These are phyloP conservation scores for Fusarium redolens DNA, from an alignment of 2,329 filamentous ascomycete genomes.

Conservation along the genomic window DNA sequence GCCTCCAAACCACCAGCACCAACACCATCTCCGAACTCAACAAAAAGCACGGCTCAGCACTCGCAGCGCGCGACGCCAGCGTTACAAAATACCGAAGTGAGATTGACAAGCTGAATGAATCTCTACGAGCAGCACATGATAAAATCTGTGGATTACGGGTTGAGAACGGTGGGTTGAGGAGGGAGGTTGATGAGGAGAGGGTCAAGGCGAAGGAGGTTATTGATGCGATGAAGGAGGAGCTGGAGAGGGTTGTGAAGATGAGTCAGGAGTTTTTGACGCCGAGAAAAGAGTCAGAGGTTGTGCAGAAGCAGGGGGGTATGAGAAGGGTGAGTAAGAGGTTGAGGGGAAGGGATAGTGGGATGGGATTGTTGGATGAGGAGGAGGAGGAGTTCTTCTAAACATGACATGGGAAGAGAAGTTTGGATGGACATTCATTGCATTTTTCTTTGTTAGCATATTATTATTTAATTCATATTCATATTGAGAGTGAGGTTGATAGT, in stretches of 20 bases:
- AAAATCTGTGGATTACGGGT: slow-evolving; percentile 58
- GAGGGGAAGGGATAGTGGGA: slow-evolving; percentile 64
- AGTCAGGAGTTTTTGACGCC: slow-evolving; percentile 57
- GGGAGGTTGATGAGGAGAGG: slow-evolving; percentile 53
- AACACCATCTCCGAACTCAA: slow-evolving; percentile 52
- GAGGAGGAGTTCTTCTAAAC: slow-evolving; percentile 51
- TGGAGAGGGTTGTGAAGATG: slow-evolving; percentile 60
- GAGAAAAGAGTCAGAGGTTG: neutral
- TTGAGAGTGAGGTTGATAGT: neutral
- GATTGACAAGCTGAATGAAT: slow-evolving; percentile 59
- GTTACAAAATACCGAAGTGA: slow-evolving; percentile 62
- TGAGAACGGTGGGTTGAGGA: slow-evolving; percentile 57
- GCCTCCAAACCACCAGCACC: slow-evolving; percentile 50
- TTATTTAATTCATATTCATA: neutral
- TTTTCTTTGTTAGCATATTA: slow-evolving; percentile 40
- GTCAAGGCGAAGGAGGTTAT: slow-evolving; percentile 57
- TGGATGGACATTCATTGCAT: slow-evolving; percentile 16
- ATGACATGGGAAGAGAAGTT: too few relatives aligned
- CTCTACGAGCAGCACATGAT: slow-evolving; percentile 60
- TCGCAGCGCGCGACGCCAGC: slow-evolving; percentile 63
- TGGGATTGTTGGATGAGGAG: slow-evolving; percentile 67
- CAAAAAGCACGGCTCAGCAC: slow-evolving; percentile 56
- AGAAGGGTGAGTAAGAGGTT: slow-evolving; percentile 51
- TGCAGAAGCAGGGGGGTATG: slow-evolving; percentile 38
- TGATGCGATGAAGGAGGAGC: slow-evolving; percentile 62